Evolutionary conservation across 208 protist species (phyloP).

Genomic region (Sergeia podlipaevii): DNA sequence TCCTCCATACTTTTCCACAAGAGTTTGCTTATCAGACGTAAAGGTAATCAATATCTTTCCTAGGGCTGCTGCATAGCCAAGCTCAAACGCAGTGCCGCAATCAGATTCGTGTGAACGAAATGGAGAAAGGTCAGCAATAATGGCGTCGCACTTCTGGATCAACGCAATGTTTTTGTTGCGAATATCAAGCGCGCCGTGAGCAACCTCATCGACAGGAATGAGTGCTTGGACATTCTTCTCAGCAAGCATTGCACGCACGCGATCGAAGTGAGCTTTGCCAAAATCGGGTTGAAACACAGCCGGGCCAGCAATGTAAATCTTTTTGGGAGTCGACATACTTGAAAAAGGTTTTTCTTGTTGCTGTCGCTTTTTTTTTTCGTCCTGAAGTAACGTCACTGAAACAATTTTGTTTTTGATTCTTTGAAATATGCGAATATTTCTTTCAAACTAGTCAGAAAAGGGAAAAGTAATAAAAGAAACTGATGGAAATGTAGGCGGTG

Average conservation of each 20-base stretch:
- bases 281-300: slow-evolving; percentile 68
- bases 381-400: background rate
- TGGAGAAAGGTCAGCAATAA: slow-evolving; percentile 81
- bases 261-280: slow-evolving; percentile 49
- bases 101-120: slow-evolving; percentile 78
- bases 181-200: slow-evolving; percentile 41
- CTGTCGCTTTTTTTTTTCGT: background rate
- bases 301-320: slow-evolving; percentile 81
- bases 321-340: slow-evolving; percentile 17
- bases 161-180: slow-evolving; percentile 74
- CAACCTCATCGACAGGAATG: slow-evolving; percentile 55
- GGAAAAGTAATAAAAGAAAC: slow-evolving; percentile 4
- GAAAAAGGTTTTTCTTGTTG: slow-evolving; percentile 4
- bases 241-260: slow-evolving; percentile 35
- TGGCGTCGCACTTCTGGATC: slow-evolving; percentile 63
- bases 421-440: background rate
- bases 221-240: slow-evolving; percentile 40
- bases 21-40: slow-evolving; percentile 37
- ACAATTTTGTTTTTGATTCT: too few relatives aligned
- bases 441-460: slow-evolving; percentile 6
- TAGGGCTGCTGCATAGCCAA: slow-evolving; percentile 76
- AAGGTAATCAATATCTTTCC: slow-evolving; percentile 63
- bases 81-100: slow-evolving; percentile 75
- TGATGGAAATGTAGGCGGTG: background rate
- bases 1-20: slow-evolving; percentile 68